Evolutionary conservation across 2,329 filamentous ascomycete genomes (phyloP), one percentile per base, ranked within the genome.

Genomic region (Daldinia sp.): DNA sequence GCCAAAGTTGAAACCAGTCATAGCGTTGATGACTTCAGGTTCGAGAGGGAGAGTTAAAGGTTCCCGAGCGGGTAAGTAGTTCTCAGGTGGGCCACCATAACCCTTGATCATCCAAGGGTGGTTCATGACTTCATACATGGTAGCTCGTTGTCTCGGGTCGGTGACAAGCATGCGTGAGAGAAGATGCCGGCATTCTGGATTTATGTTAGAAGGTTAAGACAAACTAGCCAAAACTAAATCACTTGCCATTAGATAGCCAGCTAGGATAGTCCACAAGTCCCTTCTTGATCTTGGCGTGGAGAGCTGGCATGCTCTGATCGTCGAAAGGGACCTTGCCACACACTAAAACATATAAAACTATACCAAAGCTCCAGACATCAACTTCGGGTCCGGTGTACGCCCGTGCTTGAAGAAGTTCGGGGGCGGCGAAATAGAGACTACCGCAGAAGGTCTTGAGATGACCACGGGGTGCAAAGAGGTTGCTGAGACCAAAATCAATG

Each of bases 211-310:
- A 39, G 33, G 18, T 20, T 20, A 23, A 18, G n/a, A 26, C 30
- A 37, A 73, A 15, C 42, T 23, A 35, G 28, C 50, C 18, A 54
- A 41, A 35, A 60, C 18, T 30, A 35, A 60, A 26, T 23, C 20
- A 82, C 90, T 79, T 86, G 97, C 95, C 95, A 75, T 89, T 89
- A 64, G 93, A 95, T 42, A 99, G 85, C 90, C 96, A 98, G 67
- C 90, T 93, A 2, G 96, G 96, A 79, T 98, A 99, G 79, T 99
- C 96, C 18, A 98, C 96, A 57, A 93, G 82, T 39, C 96, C 96
- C 79, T 97, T 97, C 84, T 99, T 99, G 81, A 99, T 99, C 83
- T 99, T 99, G 65, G 95, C 94, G 81, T 99, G 96, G 55, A 99
- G 85, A 71, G 97, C 94, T 39, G 95, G 96, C 94, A 99, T 99